Evolutionary conservation across 2,329 filamentous ascomycete genomes (phyloP).

Genomic region (Xylariaceae sp.): DNA sequence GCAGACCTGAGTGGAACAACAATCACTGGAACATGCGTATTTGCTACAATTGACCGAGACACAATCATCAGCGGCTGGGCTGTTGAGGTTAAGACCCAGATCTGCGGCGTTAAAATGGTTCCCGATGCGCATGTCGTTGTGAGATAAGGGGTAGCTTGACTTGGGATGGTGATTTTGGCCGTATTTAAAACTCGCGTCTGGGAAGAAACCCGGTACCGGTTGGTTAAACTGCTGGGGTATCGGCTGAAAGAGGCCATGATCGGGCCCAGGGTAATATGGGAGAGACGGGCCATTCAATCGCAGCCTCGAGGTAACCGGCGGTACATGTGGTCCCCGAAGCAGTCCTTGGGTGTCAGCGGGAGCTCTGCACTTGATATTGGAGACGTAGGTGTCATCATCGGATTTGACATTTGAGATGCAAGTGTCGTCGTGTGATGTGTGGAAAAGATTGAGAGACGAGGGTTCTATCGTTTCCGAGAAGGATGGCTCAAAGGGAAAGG

Average conservation of each 20-base stretch:
- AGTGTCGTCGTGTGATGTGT: slow-evolving; percentile 26
- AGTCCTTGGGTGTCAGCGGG: slow-evolving; percentile 9
- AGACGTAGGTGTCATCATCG: slow-evolving; percentile 13
- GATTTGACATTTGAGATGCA: slow-evolving; percentile 28
- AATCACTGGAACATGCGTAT: slow-evolving; percentile 29
- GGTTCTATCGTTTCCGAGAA: slow-evolving; percentile 16
- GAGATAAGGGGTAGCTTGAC: slow-evolving; percentile 11
- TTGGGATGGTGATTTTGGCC: slow-evolving; percentile 9
- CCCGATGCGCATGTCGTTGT: slow-evolving; percentile 12
- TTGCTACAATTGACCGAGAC: slow-evolving; percentile 29
- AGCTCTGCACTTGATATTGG: slow-evolving; percentile 23
- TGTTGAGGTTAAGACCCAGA: slow-evolving; percentile 13
- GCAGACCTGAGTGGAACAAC: slow-evolving; percentile 30
- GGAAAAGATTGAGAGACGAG: slow-evolving; percentile 17
- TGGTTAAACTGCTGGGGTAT: slow-evolving; percentile 1
- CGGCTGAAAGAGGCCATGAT: slow-evolving; percentile 9
- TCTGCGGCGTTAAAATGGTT: slow-evolving; percentile 25
- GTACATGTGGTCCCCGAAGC: slow-evolving; percentile 13
- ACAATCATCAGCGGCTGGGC: slow-evolving; percentile 23
- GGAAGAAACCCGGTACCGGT: slow-evolving; percentile 5
- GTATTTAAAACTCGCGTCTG: slow-evolving; percentile 11
- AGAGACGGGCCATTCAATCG: slow-evolving; percentile 13
- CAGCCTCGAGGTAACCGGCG: slow-evolving; percentile 9
- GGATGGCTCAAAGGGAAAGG: slow-evolving; percentile 16
- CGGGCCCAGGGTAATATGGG: slow-evolving; percentile 10